Conservation (phyloP, 2,329 filamentous ascomycete species). For the Hypoxylon sp. region DNA sequence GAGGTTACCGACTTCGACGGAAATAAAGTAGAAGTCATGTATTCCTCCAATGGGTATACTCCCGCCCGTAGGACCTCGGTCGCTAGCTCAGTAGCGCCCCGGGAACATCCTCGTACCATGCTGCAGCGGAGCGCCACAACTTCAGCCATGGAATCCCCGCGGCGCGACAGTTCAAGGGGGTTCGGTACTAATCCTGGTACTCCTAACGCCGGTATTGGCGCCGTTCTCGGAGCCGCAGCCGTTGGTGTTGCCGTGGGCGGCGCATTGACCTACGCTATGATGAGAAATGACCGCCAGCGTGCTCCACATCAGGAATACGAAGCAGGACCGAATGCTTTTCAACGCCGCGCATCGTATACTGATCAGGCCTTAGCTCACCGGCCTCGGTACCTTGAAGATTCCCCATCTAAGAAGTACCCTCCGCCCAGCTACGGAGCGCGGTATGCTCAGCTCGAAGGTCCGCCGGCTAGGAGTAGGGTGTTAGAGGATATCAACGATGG, state of each 20-base stretch:
- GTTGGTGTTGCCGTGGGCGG: constrained; percentile 79
- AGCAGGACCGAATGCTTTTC: constrained; percentile 54
- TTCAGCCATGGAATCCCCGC: constrained; percentile 51
- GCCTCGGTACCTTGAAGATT: constrained; percentile 53
- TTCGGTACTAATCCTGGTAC: constrained; percentile 52
- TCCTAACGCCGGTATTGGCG: constrained; percentile 71
- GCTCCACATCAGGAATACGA: constrained; percentile 61
- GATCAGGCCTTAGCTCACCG: constrained; percentile 55
- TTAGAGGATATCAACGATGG: constrained; percentile 60
- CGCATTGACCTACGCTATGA: constrained; percentile 77
- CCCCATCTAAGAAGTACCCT: constrained; percentile 50
- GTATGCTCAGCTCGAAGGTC: constrained; percentile 56
- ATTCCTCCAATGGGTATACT: constrained; percentile 60
- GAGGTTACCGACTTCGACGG: constrained; percentile 84
- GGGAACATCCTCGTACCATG: constrained; percentile 48
- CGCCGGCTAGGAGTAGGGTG: constrained; percentile 46
- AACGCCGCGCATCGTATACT: constrained; percentile 64
- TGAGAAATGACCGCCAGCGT: constrained; percentile 68
- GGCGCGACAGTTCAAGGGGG: constrained; percentile 49
- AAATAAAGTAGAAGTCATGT: constrained; percentile 85
- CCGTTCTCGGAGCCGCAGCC: constrained; percentile 76
- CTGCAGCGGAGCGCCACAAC: constrained; percentile 57
- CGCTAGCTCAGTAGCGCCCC: constrained; percentile 40
- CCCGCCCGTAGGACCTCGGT: constrained; percentile 55
- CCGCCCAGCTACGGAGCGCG: constrained; percentile 58